Evolutionary conservation across 1,139 yeast genomes (phyloP), one percentile per base, ranked within the genome.

Genomic region (Hyphopichia burtonii): DNA sequence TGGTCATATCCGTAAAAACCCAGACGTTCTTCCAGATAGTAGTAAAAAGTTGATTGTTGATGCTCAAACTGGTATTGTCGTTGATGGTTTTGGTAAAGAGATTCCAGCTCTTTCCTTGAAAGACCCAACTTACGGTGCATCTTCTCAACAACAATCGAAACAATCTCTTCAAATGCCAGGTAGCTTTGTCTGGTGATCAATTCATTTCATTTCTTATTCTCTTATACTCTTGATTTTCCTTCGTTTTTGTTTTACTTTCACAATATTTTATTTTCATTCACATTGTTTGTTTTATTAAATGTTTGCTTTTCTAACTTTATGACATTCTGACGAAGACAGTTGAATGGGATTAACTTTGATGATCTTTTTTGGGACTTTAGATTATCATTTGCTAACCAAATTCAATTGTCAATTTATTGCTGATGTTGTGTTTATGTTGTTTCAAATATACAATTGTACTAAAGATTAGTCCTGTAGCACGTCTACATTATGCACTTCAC

Each of bases 31-130:
- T 27, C 56, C 56, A n/a, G 31, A 36, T 1, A 41, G 45, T 14
- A 51, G 55, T 22, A 51, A 45, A 37, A 56, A 52, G 38, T 39
- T 60, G 34, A 52, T 49, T 9, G 54, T 58, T 38, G 63, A 60
- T 43, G 60, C 63, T 11, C 48, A 47, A 34, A 56, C 61, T 7
- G 66, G 66, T 3, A 48, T 51, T n/a, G 60, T 61, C 11, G 51
- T 55, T 30, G 65, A 61, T 41, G 63, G 55, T 15, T 31, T 40
- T 27, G 55, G 55, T 11, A 49, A 46, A 15, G 47, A 51, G 28
- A 23, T 38, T 10, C 33, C 16, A 25, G 36, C 36, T 12, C 40
- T 38, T 18, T 32, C 32, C 3, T 31, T 28, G 4, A 28, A 8
- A 12, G 17, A 28, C 7, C 31, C 15, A 14, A 28, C 17, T 25